Evolutionary conservation across 768 basidiomycete species (phyloP), one percentile per base, ranked within the genome.

Genomic region (Ramaria rubella): DNA sequence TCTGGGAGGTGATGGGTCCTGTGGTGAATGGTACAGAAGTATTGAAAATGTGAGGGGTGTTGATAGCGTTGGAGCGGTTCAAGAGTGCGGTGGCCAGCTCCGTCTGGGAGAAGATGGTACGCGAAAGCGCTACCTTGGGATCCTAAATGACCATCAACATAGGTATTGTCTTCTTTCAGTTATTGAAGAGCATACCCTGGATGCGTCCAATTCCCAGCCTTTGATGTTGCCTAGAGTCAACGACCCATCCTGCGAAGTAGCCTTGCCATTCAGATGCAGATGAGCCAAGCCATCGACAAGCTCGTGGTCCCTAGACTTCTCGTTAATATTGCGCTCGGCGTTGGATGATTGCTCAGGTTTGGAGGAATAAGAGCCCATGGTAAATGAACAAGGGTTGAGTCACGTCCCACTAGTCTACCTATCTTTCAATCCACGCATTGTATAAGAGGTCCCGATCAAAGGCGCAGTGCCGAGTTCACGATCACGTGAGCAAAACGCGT

Each of bases 1-100:
- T 87, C 80, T 95, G 93, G 70, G 87, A 81, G 12, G 91, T 94
- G 60, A 94, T 74, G 9, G 92, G 92, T 1, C 78, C 81, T 1
- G 91, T 84, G 76, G 89, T 87, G 72, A 87, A 86, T 54, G 85
- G 86, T 21, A 96, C 65, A 60, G 82, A 75, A 62, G 82, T 77
- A 69, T 93, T 94, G 77, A 94, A 96, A 52, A 94, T 77, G 68
- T 90, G 87, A 44, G 76, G 71, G 65, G 89, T 85, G 2, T 78
- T 73, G 55, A 90, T 75, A 19, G 40, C 26, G 26, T 56, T 54
- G 15, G 27, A n/a, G 12, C 33, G 23, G 24, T 56, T 56, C 58
- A 68, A 67, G 36, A 93, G 76, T 0, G 84, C 77, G 12, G 76
- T 70, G 49, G 74, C 77, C 60, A 92, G 78, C 68, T 90, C 77